Evolutionary conservation across 2,329 filamentous ascomycete genomes (phyloP), one percentile per base, ranked within the genome.

Genomic region (Trichophyton benhamiae): DNA sequence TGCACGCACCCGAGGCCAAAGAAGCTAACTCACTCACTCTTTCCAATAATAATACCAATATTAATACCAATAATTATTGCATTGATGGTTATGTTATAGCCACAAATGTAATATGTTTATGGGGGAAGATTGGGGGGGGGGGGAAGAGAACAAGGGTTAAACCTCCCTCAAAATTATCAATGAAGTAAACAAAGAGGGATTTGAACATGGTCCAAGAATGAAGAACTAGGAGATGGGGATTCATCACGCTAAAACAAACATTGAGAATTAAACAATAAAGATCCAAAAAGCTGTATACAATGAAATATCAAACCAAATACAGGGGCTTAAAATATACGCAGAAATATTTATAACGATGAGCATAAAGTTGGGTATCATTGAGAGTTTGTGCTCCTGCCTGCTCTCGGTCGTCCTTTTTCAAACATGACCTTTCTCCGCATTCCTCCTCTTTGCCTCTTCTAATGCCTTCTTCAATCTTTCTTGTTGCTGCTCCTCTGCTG

Each of bases 401-500:
- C 5, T 36, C 52, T 33, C 30, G 15, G 27, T n/a, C 20, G 2
- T 55, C 52, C 2, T 13, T 11, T 33, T 36, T 55, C 27, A 55
- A 11, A 27, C 8, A n/a, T 55, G 25, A 20, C 52, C 52, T n/a
- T 55, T 72, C 36, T 70, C 71, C 4, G 74, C 78, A 70, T 83
- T 82, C 64, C 81, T 74, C 70, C 73, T 76, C 72, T 82, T 82
- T 7, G 80, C 80, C 61, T 78, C 76, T 63, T 82, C 79, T 60
- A 83, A 68, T 36, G 80, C 80, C 64, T 71, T 76, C 53, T 75
- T 76, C 58, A 82, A 67, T 64, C 80, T 73, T 62, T 75, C 71
- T 63, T 79, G 73, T 66, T 78, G 78, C 63, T 78, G 76, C 11
- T 70, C 69, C 13, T 68, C 65, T 36, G 33, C 9, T 25, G 25